Conservation (phyloP, 208 protist genomes). For the Acanthamoeba sp. region DNA sequence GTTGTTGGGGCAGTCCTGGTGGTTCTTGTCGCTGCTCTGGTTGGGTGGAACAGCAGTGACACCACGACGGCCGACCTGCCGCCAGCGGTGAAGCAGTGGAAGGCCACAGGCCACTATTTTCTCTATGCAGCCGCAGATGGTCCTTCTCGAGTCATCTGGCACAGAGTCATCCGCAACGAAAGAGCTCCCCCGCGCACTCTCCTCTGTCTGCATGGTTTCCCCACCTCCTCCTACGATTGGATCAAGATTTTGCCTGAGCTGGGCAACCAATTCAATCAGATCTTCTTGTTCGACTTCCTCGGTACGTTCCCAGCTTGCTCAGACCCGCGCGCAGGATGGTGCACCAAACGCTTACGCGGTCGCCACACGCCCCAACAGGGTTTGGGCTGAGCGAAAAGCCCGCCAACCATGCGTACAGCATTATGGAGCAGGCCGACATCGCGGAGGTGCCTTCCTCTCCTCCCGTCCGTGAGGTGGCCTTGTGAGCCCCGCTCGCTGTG, state of each 20-base stretch:
- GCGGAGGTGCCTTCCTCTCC: not conserved
- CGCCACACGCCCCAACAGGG: too few relatives aligned
- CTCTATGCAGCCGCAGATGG: not conserved
- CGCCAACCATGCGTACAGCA: not conserved
- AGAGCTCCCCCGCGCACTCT: not conserved
- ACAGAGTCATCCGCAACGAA: not conserved
- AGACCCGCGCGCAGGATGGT: not conserved
- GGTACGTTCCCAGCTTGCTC: not conserved
- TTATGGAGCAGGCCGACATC: conserved; percentile 26
- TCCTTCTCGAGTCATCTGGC: not conserved
- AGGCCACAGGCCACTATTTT: conserved; percentile 8
- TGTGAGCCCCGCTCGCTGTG: too few relatives aligned
- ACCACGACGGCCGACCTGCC: not conserved
- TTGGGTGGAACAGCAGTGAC: not conserved
- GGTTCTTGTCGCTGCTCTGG: too few relatives aligned
- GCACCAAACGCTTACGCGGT: too few relatives aligned
- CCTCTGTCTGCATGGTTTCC: conserved; percentile 19
- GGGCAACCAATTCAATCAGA: not conserved
- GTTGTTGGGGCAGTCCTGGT: too few relatives aligned
- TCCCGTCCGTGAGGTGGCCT: not conserved
- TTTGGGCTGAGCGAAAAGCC: conserved; percentile 62
- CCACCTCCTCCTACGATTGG: conserved; percentile 45
- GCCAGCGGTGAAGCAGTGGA: not conserved
- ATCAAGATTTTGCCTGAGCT: conserved; percentile 12
- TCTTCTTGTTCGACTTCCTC: conserved; percentile 25